phyloP scores from a whole-genome alignment of 805 yeast genomes.

The Candida sonorensis region DNA sequence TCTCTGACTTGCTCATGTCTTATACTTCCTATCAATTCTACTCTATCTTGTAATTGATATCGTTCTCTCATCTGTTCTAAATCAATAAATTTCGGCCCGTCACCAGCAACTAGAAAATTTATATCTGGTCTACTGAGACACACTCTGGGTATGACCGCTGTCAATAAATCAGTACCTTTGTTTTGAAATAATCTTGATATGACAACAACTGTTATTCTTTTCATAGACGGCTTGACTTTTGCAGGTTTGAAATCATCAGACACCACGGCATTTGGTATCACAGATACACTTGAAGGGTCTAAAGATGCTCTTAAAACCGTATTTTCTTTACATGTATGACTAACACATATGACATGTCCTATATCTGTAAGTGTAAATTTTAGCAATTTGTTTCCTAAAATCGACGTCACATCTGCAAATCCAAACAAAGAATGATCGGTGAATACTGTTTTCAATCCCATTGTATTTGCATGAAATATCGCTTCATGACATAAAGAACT shows the following conservation, averaged over 20 bases:
- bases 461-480: conserved; percentile 81
- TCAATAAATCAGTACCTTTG: conserved; percentile 87
- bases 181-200: conserved; percentile 91
- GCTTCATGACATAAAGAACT: conserved; percentile 86
- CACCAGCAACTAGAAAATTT: conserved; percentile 86
- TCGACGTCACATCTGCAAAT: conserved; percentile 77
- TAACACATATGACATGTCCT: conserved; percentile 93
- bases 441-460: conserved; percentile 88
- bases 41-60: conserved; percentile 79
- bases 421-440: conserved; percentile 97
- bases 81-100: conserved; percentile 93
- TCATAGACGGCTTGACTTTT: conserved; percentile 21
- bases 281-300: conserved; percentile 73
- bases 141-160: conserved; percentile 77
- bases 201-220: conserved; percentile 73
- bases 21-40: conserved; percentile 77
- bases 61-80: conserved; percentile 92
- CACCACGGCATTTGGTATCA: conserved; percentile 94
- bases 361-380: conserved; percentile 80
- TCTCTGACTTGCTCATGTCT: conserved; percentile 90
- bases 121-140: conserved; percentile 60
- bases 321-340: conserved; percentile 94
- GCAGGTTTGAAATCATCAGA: conserved; percentile 70
- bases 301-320: conserved; percentile 82
- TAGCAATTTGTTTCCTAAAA: conserved; percentile 78